Evolutionary conservation across 2,329 filamentous ascomycete species (phyloP).

Genomic region (Phyllosticta citrichinensis): DNA sequence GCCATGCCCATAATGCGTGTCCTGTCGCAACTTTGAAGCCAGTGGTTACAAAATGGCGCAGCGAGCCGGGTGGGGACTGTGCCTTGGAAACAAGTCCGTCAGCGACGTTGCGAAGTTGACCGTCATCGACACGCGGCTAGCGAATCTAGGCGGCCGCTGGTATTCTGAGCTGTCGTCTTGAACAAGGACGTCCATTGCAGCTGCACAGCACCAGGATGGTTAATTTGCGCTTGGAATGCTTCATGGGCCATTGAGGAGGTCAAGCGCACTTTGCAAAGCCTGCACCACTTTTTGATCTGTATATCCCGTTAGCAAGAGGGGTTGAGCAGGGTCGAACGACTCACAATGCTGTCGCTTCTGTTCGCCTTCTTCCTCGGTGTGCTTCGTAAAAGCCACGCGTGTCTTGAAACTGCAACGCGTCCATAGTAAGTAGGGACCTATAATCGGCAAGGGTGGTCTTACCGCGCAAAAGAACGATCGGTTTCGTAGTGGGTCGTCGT

Average conservation of each 20-base stretch:
- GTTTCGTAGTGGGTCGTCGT: conserved; percentile 64
- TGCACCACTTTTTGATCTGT: conserved; percentile 36
- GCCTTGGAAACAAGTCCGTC: not conserved
- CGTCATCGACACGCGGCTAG: not conserved
- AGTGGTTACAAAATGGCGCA: conserved; percentile 1
- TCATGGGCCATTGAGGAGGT: conserved; percentile 26
- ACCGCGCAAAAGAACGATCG: conserved; percentile 68
- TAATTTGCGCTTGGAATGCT: not conserved
- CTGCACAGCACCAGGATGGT: not conserved
- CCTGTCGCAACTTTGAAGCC: not conserved
- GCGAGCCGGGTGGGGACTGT: not conserved
- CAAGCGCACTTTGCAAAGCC: conserved; percentile 41
- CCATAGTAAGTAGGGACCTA: not conserved
- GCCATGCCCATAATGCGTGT: not conserved
- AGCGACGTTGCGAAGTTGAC: not conserved
- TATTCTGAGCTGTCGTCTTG: not conserved
- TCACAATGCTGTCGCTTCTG: conserved; percentile 73
- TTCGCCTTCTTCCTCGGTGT: conserved; percentile 61
- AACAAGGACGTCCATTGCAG: not conserved
- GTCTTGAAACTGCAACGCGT: conserved; percentile 56
- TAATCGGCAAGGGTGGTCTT: conserved; percentile 15
- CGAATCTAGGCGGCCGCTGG: not conserved
- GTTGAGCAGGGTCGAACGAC: conserved; percentile 22
- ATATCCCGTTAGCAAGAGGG: not conserved
- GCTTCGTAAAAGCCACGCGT: conserved; percentile 62